A percentile compares a stretch with the other conserved stretches of the same genome.
These are phyloP conservation scores for Hyaloscypha bicolor DNA, from an alignment of 495 filamentous ascomycete genomes.

Conservation along the genomic window DNA sequence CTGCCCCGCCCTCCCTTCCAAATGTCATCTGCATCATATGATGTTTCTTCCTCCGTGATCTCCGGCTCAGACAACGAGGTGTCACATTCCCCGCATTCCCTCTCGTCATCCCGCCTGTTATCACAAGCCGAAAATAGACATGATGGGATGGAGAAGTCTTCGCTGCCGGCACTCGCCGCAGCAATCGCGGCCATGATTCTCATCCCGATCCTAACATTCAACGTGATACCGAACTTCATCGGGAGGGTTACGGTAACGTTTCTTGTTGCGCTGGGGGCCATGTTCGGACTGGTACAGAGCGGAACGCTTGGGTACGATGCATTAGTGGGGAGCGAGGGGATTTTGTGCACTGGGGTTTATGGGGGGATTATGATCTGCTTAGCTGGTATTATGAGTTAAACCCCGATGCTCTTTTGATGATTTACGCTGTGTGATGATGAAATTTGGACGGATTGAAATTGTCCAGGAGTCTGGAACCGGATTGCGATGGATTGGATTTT, in stretches of 20 bases:
- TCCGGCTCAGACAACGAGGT: neutral
- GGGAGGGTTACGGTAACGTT: conserved; percentile 55
- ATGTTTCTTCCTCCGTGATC: neutral
- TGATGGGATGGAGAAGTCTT: neutral
- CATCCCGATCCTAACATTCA: conserved; percentile 62
- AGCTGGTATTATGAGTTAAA: conserved; percentile 37
- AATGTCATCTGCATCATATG: conserved; percentile 1
- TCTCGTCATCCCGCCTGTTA: conserved; percentile 1
- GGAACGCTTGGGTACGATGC: conserved; percentile 30
- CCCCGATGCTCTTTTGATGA: neutral
- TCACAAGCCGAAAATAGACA: neutral
- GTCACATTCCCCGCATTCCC: neutral
- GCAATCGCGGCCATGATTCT: conserved; percentile 57
- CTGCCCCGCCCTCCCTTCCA: conserved; percentile 17
- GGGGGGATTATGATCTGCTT: conserved; percentile 46
- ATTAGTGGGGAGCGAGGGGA: conserved; percentile 33
- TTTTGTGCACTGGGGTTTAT: conserved; percentile 42
- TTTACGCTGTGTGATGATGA: too few relatives aligned
- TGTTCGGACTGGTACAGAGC: conserved; percentile 37
- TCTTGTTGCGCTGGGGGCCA: conserved; percentile 37
- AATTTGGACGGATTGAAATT: too few relatives aligned
- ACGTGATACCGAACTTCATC: conserved; percentile 53
- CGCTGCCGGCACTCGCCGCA: conserved; percentile 46
- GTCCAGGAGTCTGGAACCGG: neutral
- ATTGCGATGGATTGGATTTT: neutral